Evolutionary conservation across 2,329 filamentous ascomycete species (phyloP).

Genomic region (Fusarium nodosum): DNA sequence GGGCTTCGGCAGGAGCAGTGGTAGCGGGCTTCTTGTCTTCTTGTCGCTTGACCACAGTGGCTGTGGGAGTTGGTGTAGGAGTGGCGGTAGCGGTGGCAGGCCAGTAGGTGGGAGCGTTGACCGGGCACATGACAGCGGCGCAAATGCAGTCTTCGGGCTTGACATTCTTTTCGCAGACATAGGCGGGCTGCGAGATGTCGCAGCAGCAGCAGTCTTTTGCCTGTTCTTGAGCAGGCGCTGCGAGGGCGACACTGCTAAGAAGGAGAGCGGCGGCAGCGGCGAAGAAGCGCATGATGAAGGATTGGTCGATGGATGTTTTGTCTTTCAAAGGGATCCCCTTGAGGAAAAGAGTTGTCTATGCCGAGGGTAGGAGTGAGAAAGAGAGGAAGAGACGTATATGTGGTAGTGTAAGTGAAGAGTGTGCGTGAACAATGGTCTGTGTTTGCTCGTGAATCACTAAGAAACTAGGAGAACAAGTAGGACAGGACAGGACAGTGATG

Average conservation of each 20-base stretch:
- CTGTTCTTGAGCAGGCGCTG: conserved; percentile 37
- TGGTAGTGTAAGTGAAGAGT: not conserved
- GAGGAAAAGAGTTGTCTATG: not conserved
- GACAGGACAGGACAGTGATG: conserved; percentile 8
- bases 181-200: conserved; percentile 44
- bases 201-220: conserved; percentile 54
- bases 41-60: conserved; percentile 17
- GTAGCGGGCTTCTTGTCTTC: conserved; percentile 4
- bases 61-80: conserved; percentile 2
- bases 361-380: not conserved
- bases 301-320: not conserved
- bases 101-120: conserved; percentile 36
- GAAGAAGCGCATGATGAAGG: conserved; percentile 47
- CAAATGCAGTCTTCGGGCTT: conserved; percentile 48
- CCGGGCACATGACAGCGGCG: conserved; percentile 43
- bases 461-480: not conserved
- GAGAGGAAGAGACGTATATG: not conserved
- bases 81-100: conserved; percentile 8
- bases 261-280: conserved; percentile 43
- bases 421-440: conserved; percentile 18
- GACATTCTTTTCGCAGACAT: conserved; percentile 46
- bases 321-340: not conserved
- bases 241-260: conserved; percentile 39
- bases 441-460: conserved; percentile 23
- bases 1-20: conserved; percentile 6